phyloP scores from a whole-genome alignment of 202 grass and related monocot genomes.

The Zoysia matrella region DNA sequence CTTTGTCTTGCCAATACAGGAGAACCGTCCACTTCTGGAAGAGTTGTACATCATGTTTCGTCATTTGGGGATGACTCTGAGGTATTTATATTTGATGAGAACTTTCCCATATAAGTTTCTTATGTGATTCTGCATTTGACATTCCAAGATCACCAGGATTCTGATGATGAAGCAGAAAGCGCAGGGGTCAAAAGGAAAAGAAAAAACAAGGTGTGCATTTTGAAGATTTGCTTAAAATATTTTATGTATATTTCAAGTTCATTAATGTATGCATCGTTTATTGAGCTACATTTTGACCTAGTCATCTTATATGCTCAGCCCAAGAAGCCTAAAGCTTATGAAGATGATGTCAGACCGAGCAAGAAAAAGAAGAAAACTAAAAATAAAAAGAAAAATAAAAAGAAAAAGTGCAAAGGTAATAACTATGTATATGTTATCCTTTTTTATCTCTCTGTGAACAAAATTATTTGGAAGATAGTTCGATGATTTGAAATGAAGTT shows the following conservation, averaged over 20 bases:
- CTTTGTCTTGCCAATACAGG: constrained; percentile 48
- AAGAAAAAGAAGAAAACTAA: constrained; percentile 74
- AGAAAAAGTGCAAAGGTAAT: constrained; percentile 68
- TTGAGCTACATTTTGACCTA: constrained; percentile 19
- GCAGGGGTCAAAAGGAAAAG: constrained; percentile 57
- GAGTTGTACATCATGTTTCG: constrained; percentile 72
- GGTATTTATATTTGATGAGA: constrained; percentile 50
- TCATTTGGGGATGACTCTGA: constrained; percentile 73
- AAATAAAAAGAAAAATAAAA: constrained; percentile 62
- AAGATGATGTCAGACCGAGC: constrained; percentile 38
- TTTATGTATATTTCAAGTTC: not conserved
- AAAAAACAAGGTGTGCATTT: constrained; percentile 42
- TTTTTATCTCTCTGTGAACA: not conserved
- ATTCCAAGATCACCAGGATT: constrained; percentile 47
- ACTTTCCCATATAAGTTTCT: constrained; percentile 13
- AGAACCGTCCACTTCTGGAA: constrained; percentile 59
- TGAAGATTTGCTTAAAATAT: not conserved
- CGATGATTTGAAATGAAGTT: not conserved
- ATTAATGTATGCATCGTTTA: not conserved
- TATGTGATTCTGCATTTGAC: constrained; percentile 9
- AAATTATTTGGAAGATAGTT: not conserved
- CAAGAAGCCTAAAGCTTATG: constrained; percentile 48
- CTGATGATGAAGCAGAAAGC: constrained; percentile 43
- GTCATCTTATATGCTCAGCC: constrained; percentile 20
- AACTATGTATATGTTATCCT: not conserved